Percentiles rank a stretch among this genome's conserved stretches.
These are phyloP conservation scores for Beauveria sp. DNA, from an alignment of 2,329 filamentous ascomycete genomes.

Conservation along the genomic window DNA sequence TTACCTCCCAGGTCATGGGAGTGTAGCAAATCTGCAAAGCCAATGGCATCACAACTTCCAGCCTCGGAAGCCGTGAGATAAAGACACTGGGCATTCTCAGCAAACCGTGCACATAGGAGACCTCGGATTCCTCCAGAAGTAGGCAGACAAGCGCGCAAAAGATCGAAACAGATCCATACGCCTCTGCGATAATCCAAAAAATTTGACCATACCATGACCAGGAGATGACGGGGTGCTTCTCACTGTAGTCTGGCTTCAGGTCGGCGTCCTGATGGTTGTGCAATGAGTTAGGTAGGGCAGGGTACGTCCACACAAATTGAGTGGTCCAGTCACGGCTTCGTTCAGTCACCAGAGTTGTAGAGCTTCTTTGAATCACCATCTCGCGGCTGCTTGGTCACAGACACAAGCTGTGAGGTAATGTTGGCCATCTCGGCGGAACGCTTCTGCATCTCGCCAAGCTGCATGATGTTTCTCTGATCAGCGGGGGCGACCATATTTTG, in stretches of 20 bases:
- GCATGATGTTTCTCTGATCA: conserved; percentile 45
- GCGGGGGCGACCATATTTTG: conserved; percentile 41
- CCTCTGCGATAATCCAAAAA: conserved; percentile 6
- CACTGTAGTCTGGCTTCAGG: conserved; percentile 4
- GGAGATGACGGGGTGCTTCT: neutral
- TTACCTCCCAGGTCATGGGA: neutral
- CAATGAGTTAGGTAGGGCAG: neutral
- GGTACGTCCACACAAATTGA: neutral
- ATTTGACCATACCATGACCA: conserved; percentile 1
- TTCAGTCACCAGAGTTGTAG: conserved; percentile 8
- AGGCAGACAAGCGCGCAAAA: neutral
- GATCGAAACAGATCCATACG: neutral
- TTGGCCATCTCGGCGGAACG: conserved; percentile 45
- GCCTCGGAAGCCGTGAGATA: conserved; percentile 4
- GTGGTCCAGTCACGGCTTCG: neutral
- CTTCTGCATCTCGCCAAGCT: conserved; percentile 43
- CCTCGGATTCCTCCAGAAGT: conserved; percentile 11
- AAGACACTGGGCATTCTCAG: conserved; percentile 10
- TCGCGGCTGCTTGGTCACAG: neutral
- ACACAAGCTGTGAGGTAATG: conserved; percentile 26
- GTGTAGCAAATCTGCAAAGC: neutral
- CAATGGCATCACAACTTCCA: conserved; percentile 1
- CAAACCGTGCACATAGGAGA: conserved; percentile 11
- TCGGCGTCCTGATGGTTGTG: conserved; percentile 5
- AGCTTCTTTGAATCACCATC: neutral